These are phyloP conservation scores for Trapa bicornis DNA, from an alignment of 345 rosid species.

Conservation along the genomic window DNA sequence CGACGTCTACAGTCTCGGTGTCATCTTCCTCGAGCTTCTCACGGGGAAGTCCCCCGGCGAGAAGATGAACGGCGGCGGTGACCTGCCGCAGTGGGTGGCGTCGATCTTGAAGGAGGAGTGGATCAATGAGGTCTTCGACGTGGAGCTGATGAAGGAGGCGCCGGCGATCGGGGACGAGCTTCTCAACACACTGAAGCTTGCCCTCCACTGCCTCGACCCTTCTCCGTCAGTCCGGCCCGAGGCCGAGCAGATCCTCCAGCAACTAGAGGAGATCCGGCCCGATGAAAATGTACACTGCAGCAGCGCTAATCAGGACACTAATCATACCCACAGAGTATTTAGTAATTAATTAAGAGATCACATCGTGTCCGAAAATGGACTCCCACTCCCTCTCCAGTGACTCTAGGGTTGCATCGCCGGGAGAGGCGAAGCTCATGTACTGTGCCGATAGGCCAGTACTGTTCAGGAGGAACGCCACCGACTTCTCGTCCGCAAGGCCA, in stretches of 20 bases:
- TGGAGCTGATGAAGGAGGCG: conserved; percentile 67
- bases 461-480: conserved; percentile 6
- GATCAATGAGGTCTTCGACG: conserved; percentile 86
- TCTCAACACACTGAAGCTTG: conserved; percentile 71
- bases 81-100: conserved; percentile 95
- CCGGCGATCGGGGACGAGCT: conserved; percentile 56
- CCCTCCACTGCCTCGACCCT: conserved; percentile 83
- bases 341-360: conserved; percentile 13
- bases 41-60: conserved; percentile 91
- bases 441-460: conserved; percentile 4
- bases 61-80: conserved; percentile 52
- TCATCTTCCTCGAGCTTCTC: conserved; percentile 63
- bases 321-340: neutral
- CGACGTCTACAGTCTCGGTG: conserved; percentile 82
- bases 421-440: conserved; percentile 11
- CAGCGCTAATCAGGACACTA: neutral
- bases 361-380: conserved; percentile 16
- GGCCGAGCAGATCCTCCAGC: conserved; percentile 48
- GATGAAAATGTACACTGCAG: conserved; percentile 8
- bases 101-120: conserved; percentile 87
- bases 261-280: conserved; percentile 68
- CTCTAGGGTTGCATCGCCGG: conserved; percentile 13
- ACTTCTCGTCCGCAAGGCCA: conserved; percentile 6
- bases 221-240: conserved; percentile 81
- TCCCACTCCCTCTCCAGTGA: conserved; percentile 12